These are phyloP conservation scores for Sparassis latifolia DNA, from an alignment of 1,284 basidiomycete species.

Conservation along the genomic window DNA sequence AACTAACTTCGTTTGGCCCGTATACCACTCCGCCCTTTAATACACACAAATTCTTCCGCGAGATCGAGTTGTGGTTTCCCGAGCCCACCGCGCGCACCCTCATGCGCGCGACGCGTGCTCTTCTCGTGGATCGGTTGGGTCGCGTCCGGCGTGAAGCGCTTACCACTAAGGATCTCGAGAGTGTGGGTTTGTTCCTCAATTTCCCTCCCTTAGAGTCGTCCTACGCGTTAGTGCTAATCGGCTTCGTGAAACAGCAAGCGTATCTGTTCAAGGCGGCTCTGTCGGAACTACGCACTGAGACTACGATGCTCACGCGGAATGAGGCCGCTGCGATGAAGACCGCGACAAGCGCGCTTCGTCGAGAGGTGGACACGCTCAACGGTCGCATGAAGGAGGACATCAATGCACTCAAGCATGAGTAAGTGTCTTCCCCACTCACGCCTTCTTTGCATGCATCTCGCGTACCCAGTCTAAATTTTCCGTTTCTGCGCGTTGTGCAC, in stretches of 20 bases:
- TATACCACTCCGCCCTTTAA: slow-evolving; percentile 32
- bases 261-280: slow-evolving; percentile 94
- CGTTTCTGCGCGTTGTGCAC: background rate
- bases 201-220: background rate
- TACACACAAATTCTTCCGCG: slow-evolving; percentile 50
- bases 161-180: slow-evolving; percentile 83
- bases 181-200: slow-evolving; percentile 48
- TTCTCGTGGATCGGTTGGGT: slow-evolving; percentile 76
- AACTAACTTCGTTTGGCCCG: slow-evolving; percentile 6
- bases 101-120: slow-evolving; percentile 81
- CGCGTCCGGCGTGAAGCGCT: slow-evolving; percentile 71
- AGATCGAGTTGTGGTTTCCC: slow-evolving; percentile 66
- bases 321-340: slow-evolving; percentile 79
- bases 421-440: slow-evolving; percentile 22
- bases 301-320: slow-evolving; percentile 78
- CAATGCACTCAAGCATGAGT: slow-evolving; percentile 88
- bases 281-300: slow-evolving; percentile 86
- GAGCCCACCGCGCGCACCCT: slow-evolving; percentile 65
- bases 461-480: background rate
- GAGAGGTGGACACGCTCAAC: slow-evolving; percentile 85
- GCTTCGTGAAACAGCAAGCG: slow-evolving; percentile 60
- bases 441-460: background rate
- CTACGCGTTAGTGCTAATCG: background rate
- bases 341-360: slow-evolving; percentile 68
- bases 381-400: slow-evolving; percentile 95